Conservation (phyloP, 1,284 basidiomycete genomes). For the Xerocomus subilludens region DNA sequence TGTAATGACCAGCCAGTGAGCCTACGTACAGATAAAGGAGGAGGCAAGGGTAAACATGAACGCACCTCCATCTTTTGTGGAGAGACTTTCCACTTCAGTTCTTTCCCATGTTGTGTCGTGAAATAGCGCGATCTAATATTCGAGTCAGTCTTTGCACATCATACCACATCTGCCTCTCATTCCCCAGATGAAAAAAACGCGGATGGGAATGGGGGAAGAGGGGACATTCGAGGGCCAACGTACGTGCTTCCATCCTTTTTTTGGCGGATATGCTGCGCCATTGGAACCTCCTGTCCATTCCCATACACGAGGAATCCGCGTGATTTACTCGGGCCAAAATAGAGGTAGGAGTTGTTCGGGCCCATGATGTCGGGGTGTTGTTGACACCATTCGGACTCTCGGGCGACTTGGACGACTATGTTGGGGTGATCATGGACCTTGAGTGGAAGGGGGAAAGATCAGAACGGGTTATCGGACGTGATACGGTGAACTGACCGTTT, state of each 20-base stretch:
- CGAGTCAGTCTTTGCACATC: slow-evolving; percentile 1
- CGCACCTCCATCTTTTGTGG: slow-evolving; percentile 73
- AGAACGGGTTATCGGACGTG: background rate
- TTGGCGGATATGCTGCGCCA: slow-evolving; percentile 67
- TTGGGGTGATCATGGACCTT: slow-evolving; percentile 68
- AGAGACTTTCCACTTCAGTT: slow-evolving; percentile 76
- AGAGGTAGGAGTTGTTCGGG: slow-evolving; percentile 74
- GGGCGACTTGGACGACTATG: slow-evolving; percentile 68
- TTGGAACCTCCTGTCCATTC: slow-evolving; percentile 66
- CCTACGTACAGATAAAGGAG: background rate
- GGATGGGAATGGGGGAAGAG: background rate
- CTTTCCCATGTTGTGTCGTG: slow-evolving; percentile 69
- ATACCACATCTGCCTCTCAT: background rate
- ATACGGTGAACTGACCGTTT: slow-evolving; percentile 26
- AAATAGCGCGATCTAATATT: slow-evolving; percentile 73
- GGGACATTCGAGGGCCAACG: slow-evolving; percentile 46
- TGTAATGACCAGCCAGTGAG: slow-evolving; percentile 41
- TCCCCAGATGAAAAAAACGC: too few species aligned
- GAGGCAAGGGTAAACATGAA: background rate
- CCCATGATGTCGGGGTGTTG: slow-evolving; percentile 75
- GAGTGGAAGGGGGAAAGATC: slow-evolving; percentile 12
- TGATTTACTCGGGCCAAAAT: slow-evolving; percentile 71
- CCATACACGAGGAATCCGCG: slow-evolving; percentile 76
- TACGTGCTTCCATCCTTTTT: slow-evolving; percentile 71
- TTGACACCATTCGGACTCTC: slow-evolving; percentile 72